Percentiles rank a stretch among this genome's conserved stretches.
phyloP scores from a whole-genome alignment of 2,329 filamentous ascomycete genomes.

The Xylariaceae sp. region DNA sequence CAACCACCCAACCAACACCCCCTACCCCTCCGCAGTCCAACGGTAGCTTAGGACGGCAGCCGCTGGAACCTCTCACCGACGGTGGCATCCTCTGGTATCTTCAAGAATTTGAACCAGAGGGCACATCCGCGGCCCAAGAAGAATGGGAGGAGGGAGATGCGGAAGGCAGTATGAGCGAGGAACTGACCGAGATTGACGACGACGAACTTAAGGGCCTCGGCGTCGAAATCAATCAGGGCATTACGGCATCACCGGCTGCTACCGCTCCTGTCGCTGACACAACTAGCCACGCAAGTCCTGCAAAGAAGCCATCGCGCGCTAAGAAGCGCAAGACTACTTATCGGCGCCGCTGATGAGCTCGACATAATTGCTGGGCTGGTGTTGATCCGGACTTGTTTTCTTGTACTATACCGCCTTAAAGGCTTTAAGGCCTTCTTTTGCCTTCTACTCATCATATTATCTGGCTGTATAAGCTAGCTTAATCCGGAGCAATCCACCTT shows the following conservation, averaged over 20 bases:
- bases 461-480: constrained; percentile 12
- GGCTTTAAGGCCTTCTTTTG: constrained; percentile 8
- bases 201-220: constrained; percentile 73
- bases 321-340: constrained; percentile 29
- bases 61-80: constrained; percentile 51
- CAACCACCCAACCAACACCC: constrained; percentile 40
- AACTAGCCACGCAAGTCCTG: constrained; percentile 20
- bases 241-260: constrained; percentile 36
- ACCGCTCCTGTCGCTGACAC: constrained; percentile 22
- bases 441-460: constrained; percentile 23
- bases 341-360: constrained; percentile 21
- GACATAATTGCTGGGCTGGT: background rate
- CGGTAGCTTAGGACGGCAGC: constrained; percentile 47
- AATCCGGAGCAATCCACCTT: constrained; percentile 11
- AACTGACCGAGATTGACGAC: constrained; percentile 86
- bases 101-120: constrained; percentile 69
- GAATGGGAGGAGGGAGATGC: constrained; percentile 68
- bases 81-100: constrained; percentile 90
- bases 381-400: constrained; percentile 4
- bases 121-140: constrained; percentile 74
- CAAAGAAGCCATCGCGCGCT: constrained; percentile 26
- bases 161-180: constrained; percentile 66
- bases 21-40: constrained; percentile 65
- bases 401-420: constrained; percentile 20
- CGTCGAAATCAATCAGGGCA: constrained; percentile 47